A percentile compares a stretch with the other conserved stretches of the same genome.
Conservation (phyloP, 2,329 filamentous ascomycete species). For the Fusarium decemcellulare region DNA sequence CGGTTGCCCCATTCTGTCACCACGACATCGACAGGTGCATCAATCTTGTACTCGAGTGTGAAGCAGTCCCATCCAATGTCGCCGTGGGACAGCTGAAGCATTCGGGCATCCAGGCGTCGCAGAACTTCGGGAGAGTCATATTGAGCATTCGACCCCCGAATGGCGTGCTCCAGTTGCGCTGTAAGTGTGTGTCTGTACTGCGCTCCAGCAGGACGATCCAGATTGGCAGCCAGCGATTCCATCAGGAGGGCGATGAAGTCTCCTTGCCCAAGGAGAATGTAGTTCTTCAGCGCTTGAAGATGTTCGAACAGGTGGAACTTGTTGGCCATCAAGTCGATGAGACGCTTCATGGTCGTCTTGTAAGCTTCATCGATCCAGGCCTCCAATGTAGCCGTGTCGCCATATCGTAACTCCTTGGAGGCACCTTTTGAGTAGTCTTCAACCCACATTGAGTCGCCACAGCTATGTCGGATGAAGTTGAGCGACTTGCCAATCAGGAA, state of each 20-base stretch:
- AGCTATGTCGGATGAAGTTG: slow-evolving; percentile 98
- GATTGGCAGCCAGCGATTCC: slow-evolving; percentile 93
- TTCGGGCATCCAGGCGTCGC: slow-evolving; percentile 92
- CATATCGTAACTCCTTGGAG: slow-evolving; percentile 92
- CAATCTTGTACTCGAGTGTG: slow-evolving; percentile 98
- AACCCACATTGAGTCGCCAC: slow-evolving; percentile 94
- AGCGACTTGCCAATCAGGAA: slow-evolving; percentile 98
- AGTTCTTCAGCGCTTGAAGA: slow-evolving; percentile 91
- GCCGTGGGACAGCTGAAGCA: slow-evolving; percentile 95
- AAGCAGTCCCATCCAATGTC: slow-evolving; percentile 99
- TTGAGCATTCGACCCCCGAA: slow-evolving; percentile 96
- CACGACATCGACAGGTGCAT: slow-evolving; percentile 95
- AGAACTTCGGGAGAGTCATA: slow-evolving; percentile 95
- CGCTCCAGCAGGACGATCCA: slow-evolving; percentile 95
- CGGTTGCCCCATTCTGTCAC: slow-evolving; percentile 96
- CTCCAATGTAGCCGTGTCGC: slow-evolving; percentile 92
- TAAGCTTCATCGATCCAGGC: slow-evolving; percentile 97
- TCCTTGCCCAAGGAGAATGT: slow-evolving; percentile 93
- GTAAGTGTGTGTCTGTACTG: slow-evolving; percentile 98
- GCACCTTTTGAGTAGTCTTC: slow-evolving; percentile 94
- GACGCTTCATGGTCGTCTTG: slow-evolving; percentile 95
- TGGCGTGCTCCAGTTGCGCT: slow-evolving; percentile 97
- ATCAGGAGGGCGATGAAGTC: slow-evolving; percentile 98
- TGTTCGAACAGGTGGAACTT: slow-evolving; percentile 98
- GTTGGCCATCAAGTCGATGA: slow-evolving; percentile 93